Percentiles rank a stretch among this genome's conserved stretches.
phyloP scores from a whole-genome alignment of 345 rosid species.

The Heritiera fomes region DNA sequence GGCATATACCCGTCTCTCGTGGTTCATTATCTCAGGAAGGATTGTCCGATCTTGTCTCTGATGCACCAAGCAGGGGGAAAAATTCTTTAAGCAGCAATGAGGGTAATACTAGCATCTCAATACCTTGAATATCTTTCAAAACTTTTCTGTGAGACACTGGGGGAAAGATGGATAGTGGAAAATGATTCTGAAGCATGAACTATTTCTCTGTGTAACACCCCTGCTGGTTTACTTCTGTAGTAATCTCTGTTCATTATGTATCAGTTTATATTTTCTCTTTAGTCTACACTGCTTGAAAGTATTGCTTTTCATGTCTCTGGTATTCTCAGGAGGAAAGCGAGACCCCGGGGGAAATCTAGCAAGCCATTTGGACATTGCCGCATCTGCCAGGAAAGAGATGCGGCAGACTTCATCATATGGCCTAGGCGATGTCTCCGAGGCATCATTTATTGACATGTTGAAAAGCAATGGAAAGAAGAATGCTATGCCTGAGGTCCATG shows the following conservation, averaged over 20 bases:
- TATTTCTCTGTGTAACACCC: neutral
- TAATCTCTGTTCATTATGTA: neutral
- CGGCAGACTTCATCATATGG: slow-evolving; percentile 31
- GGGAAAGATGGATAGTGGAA: neutral
- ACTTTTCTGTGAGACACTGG: neutral
- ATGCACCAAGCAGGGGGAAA: slow-evolving; percentile 25
- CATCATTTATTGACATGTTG: slow-evolving; percentile 50
- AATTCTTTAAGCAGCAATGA: slow-evolving; percentile 19
- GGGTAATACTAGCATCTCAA: slow-evolving; percentile 24
- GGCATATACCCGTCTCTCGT: slow-evolving; percentile 27
- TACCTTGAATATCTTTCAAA: neutral
- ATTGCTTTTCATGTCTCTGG: neutral
- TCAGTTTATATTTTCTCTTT: neutral
- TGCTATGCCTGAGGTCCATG: slow-evolving; percentile 18
- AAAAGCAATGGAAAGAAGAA: slow-evolving; percentile 43
- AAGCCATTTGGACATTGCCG: slow-evolving; percentile 25
- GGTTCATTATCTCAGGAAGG: slow-evolving; percentile 39
- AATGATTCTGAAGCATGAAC: neutral
- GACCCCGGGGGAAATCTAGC: slow-evolving; percentile 21
- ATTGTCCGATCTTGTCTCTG: slow-evolving; percentile 28
- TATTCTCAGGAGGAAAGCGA: slow-evolving; percentile 21
- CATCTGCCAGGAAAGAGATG: slow-evolving; percentile 35
- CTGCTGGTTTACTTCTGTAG: neutral
- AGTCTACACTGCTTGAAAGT: neutral
- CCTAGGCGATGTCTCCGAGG: slow-evolving; percentile 38